Base-by-base conservation (phyloP, 345 rosid species). In the Sonneratia caseolaris region DNA sequence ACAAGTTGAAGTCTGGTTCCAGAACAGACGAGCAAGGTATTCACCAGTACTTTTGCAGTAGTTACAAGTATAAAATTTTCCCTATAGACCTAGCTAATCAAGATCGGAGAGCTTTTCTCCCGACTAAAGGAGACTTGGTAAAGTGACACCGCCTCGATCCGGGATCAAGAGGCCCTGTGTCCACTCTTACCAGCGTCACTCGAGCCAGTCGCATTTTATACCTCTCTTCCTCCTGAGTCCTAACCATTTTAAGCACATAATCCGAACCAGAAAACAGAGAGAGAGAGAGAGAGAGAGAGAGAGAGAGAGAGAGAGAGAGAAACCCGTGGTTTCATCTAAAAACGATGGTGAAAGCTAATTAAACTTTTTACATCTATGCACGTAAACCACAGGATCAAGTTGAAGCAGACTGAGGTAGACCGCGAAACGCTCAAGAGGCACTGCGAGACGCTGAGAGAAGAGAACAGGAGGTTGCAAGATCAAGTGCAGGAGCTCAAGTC, bases 1-100 rank as follows among this genome's bases (percentile, higher is more conserved):
- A 40, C 77, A 69, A 74, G 72, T 74, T 45, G 77, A 74, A 61
- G 77, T 74, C 7, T 74, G 77, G 77, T 74, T 74, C 67, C 77
- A 74, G 45, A 74, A 74, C 27, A 59, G 77, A 55, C 68, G 72
- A 57, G 77, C 72, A 22, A 74, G 77, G 77, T 74, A n/a, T 15
- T 21, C 21, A 18, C 9, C 61, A 19, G 22, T n/a, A n/a, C n/a
- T 18, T n/a, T 21, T 42, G 45, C 45, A 42, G 45, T 42, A 42
- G 21, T 5, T 56, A 18, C 4, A 56, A 15, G 61, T 3, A 56
- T 0, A 56, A 15, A 11, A 5, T 51, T 16, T 51, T 0, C 19
- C 61, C 19, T 56, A 15, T 56, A 15, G 7, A 56, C 45, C 45
- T 42, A 42, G 45, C 45, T 42, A 42, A 9, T 42, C 45, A 42